Evolutionary conservation across 2,329 filamentous ascomycete genomes (phyloP), one percentile per base, ranked within the genome.

Genomic region (Cercospora nicotianae): DNA sequence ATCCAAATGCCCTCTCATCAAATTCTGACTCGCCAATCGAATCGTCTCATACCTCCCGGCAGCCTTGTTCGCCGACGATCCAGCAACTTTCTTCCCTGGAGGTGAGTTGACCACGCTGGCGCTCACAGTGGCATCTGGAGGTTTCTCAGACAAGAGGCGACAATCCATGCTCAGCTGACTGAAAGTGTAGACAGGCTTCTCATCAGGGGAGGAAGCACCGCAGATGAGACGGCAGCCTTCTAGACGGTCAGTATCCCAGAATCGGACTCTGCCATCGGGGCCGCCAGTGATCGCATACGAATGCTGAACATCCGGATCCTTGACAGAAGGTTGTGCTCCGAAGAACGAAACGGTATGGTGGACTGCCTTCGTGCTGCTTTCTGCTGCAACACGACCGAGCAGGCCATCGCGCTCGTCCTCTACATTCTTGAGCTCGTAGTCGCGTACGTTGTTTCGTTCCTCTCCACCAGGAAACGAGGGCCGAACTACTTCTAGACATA

Each of bases 321-420:
- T 89, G 61, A 93, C 89, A 26, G 88, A 86, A 5, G 86, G 83
- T 74, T 93, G 90, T 9, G 89, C 87, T 6, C 91, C 92, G 9
- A 91, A 87, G 0, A 89, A 68, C 16, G 71, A 72, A 7, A 69
- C 72, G n/a, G 69, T 72, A 13, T 86, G 84, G 3, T 65, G 20
- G 5, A 45, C 31, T 13, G 69, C 60, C n/a, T 67, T 53, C 18
- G 45, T 65, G 45, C 63, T 69, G 55, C 57, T 62, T 6, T 39
- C 53, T 3, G 72, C 69, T 10, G 45, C 92, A 76, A 97, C 96
- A 5, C 93, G 90, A 28, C 89, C 89, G 9, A 98, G 87, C 87
- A 97, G 93, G 33, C 91, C 90, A 78, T 96, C 93, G 1, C 88
- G 90, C 77, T 97, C 94, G 70, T 96, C 93, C 74, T 99, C 95